Conservation (phyloP, 2,329 filamentous ascomycete genomes). For the Cladophialophora carrionii region DNA sequence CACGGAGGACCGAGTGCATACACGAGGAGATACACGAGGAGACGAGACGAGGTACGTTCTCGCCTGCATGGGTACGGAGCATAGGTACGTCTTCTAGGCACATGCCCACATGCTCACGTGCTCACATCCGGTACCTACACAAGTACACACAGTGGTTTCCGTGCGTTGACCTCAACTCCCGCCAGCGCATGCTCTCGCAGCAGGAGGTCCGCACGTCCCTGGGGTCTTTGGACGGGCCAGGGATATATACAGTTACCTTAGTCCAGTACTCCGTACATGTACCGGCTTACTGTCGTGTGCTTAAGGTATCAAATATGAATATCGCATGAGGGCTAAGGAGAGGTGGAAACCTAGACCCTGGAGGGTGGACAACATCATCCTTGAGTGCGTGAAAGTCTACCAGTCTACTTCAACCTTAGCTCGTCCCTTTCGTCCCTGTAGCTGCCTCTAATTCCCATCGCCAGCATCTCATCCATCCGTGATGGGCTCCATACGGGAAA, state of each 20-base stretch:
- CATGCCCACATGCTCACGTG: too few species aligned
- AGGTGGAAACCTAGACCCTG: not conserved
- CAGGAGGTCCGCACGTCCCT: not conserved
- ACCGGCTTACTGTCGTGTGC: not conserved
- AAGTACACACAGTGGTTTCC: too few species aligned
- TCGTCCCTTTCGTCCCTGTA: not conserved
- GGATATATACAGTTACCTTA: too few species aligned
- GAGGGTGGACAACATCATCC: not conserved
- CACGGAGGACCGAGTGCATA: too few species aligned
- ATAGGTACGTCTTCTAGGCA: too few species aligned
- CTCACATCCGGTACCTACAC: too few species aligned
- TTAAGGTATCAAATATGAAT: not conserved
- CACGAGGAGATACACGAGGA: too few species aligned
- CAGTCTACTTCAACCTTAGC: not conserved
- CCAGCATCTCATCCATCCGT: not conserved
- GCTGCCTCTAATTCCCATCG: not conserved
- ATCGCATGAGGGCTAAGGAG: not conserved
- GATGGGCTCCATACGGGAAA: too few species aligned
- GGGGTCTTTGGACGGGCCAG: not conserved
- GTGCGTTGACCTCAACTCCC: not conserved
- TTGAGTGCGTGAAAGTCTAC: too few species aligned
- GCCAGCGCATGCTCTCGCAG: not conserved
- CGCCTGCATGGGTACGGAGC: too few species aligned
- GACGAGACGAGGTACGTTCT: not conserved
- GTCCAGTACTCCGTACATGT: not conserved